These are phyloP conservation scores for Wallacemonas rigidus DNA, from an alignment of 208 protist species.

Conservation along the genomic window DNA sequence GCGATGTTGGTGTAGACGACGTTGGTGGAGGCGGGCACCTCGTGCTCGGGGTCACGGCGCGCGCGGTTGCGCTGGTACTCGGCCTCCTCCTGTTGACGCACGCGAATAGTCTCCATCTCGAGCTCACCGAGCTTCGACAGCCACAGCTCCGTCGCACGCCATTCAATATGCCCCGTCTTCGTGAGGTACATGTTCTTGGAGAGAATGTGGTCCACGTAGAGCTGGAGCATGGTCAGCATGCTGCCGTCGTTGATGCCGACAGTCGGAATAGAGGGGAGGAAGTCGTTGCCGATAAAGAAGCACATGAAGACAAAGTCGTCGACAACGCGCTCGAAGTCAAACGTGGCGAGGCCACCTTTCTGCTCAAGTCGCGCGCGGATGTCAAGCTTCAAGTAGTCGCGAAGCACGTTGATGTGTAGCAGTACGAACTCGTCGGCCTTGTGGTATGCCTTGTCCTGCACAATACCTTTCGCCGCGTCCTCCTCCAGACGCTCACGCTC, in stretches of 20 bases:
- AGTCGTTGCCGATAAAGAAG: constrained; percentile 99
- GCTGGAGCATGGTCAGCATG: constrained; percentile 81
- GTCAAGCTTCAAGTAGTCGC: constrained; percentile 96
- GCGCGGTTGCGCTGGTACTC: constrained; percentile 73
- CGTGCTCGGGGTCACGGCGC: constrained; percentile 60
- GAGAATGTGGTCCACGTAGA: constrained; percentile 84
- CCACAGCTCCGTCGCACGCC: constrained; percentile 68
- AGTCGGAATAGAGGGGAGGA: constrained; percentile 96
- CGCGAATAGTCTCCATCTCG: constrained; percentile 75
- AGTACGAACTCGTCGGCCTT: constrained; percentile 90
- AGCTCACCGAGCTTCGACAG: constrained; percentile 69
- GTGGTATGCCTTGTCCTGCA: constrained; percentile 77
- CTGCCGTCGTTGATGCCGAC: constrained; percentile 95
- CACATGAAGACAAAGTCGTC: constrained; percentile 98
- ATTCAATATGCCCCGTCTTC: constrained; percentile 72
- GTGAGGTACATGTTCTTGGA: constrained; percentile 77
- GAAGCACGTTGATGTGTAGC: constrained; percentile 92
- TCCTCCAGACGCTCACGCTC: constrained; percentile 78
- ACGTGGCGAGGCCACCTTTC: constrained; percentile 16
- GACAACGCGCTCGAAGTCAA: constrained; percentile 93
- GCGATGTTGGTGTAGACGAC: constrained; percentile 48
- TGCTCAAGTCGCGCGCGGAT: constrained; percentile 49
- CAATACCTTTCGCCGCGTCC: constrained; percentile 77
- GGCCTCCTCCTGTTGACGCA: constrained; percentile 71
- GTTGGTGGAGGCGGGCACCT: constrained; percentile 38